phyloP scores from a whole-genome alignment of 1,284 basidiomycete genomes.

The Rhodotorula sp. region DNA sequence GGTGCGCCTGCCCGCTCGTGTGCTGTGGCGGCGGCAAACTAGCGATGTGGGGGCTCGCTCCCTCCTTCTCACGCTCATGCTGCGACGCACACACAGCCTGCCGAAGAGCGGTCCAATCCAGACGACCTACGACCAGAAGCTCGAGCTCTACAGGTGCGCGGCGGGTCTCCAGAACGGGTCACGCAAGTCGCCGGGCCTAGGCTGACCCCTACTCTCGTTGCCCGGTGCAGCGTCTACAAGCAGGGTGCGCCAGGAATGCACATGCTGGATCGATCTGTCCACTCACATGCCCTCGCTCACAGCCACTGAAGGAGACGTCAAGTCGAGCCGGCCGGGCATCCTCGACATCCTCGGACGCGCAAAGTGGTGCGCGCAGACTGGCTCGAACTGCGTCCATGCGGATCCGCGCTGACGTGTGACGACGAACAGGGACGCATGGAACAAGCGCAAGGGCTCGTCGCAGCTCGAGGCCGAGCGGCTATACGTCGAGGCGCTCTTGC shows the following conservation, averaged over 20 bases:
- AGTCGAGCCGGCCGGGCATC: conserved; percentile 74
- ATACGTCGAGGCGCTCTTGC: conserved; percentile 72
- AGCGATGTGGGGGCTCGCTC: not conserved
- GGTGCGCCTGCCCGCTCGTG: conserved; percentile 45
- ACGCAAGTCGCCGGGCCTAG: not conserved
- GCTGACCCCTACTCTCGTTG: too few species aligned
- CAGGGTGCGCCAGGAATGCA: conserved; percentile 41
- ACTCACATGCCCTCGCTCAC: not conserved
- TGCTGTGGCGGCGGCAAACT: too few species aligned
- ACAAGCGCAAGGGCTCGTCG: conserved; percentile 66
- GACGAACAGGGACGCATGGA: conserved; percentile 77
- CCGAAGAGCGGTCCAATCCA: conserved; percentile 95
- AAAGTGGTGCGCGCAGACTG: conserved; percentile 82
- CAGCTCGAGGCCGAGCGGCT: conserved; percentile 68
- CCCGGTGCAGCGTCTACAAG: conserved; percentile 52
- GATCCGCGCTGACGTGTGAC: not conserved
- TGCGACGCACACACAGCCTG: conserved; percentile 53
- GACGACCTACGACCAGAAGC: conserved; percentile 94
- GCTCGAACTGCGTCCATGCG: too few species aligned
- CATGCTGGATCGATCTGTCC: too few species aligned
- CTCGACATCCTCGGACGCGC: conserved; percentile 91
- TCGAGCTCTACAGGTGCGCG: conserved; percentile 83
- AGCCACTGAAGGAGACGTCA: conserved; percentile 88
- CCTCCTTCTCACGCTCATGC: not conserved
- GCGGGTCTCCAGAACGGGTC: not conserved